Evolutionary conservation across 768 basidiomycete genomes (phyloP).

Genomic region (Pholiota molesta): DNA sequence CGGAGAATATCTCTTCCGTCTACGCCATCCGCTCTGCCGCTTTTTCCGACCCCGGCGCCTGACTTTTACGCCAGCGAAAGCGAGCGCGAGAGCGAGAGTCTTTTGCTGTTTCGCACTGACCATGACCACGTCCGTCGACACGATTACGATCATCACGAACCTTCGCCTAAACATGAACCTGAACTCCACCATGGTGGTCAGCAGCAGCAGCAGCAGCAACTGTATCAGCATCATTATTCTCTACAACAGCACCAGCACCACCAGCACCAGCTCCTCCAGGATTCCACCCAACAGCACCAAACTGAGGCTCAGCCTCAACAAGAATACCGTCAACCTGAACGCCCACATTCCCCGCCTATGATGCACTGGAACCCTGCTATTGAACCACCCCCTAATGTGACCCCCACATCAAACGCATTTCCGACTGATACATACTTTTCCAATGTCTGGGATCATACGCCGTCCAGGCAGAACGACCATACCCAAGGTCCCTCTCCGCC

Average conservation of each 20-base stretch:
- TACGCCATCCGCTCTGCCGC: slow-evolving; percentile 37
- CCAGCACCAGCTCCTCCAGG: neutral
- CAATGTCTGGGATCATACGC: slow-evolving; percentile 83
- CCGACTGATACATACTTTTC: slow-evolving; percentile 79
- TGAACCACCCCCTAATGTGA: slow-evolving; percentile 74
- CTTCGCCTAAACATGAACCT: slow-evolving; percentile 3
- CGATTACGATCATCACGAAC: slow-evolving; percentile 22
- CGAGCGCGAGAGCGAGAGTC: slow-evolving; percentile 29
- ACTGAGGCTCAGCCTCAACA: slow-evolving; percentile 26
- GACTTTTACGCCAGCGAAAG: slow-evolving; percentile 36
- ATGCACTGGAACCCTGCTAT: slow-evolving; percentile 80
- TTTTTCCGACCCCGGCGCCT: slow-evolving; percentile 22
- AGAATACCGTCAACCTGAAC: slow-evolving; percentile 32
- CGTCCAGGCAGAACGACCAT: slow-evolving; percentile 41
- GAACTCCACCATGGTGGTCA: slow-evolving; percentile 15
- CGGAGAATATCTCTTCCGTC: slow-evolving; percentile 52
- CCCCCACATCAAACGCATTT: slow-evolving; percentile 59
- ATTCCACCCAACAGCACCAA: slow-evolving; percentile 13
- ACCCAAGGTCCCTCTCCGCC: slow-evolving; percentile 38
- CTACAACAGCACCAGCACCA: slow-evolving; percentile 2
- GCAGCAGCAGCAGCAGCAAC: slow-evolving; percentile 21
- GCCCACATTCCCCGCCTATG: slow-evolving; percentile 63
- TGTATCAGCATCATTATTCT: slow-evolving; percentile 22
- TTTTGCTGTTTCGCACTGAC: slow-evolving; percentile 22
- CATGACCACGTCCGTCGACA: slow-evolving; percentile 24